Percentiles rank a stretch among this genome's conserved stretches.
These are phyloP conservation scores for Phaffia australis DNA, from an alignment of 768 basidiomycete genomes.

Conservation along the genomic window DNA sequence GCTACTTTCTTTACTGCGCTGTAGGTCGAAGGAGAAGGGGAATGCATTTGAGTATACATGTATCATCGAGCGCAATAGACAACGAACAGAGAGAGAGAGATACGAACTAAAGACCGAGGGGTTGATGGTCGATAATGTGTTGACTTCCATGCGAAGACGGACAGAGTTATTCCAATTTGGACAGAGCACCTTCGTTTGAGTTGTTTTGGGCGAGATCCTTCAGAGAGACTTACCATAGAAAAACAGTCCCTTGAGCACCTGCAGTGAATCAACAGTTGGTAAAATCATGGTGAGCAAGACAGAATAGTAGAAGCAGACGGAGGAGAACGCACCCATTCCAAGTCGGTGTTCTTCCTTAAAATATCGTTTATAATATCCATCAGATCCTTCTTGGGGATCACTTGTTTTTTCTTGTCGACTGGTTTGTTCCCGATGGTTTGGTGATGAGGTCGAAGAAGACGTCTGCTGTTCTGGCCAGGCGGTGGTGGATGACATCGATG, in stretches of 20 bases:
- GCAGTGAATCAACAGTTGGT: slow-evolving; percentile 33
- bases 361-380: slow-evolving; percentile 86
- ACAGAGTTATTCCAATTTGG: not conserved
- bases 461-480: not conserved
- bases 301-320: not conserved
- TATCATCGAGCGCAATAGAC: not conserved
- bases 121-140: slow-evolving; percentile 80
- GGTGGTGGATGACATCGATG: not conserved
- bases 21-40: slow-evolving; percentile 41
- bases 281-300: not conserved
- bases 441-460: not conserved
- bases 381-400: slow-evolving; percentile 41
- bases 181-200: not conserved
- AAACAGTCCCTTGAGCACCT: slow-evolving; percentile 90
- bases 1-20: slow-evolving; percentile 90
- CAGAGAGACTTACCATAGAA: slow-evolving; percentile 50
- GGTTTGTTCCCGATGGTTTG: not conserved
- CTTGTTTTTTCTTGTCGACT: not conserved
- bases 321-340: slow-evolving; percentile 43
- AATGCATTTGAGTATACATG: slow-evolving; percentile 45
- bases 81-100: not conserved
- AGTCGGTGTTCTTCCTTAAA: slow-evolving; percentile 80
- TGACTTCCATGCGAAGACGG: slow-evolving; percentile 34
- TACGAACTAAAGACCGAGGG: slow-evolving; percentile 49
- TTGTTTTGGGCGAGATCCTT: not conserved